Conservation (phyloP, 768 basidiomycete genomes). For the Boletus pseudo-olivaceus region DNA sequence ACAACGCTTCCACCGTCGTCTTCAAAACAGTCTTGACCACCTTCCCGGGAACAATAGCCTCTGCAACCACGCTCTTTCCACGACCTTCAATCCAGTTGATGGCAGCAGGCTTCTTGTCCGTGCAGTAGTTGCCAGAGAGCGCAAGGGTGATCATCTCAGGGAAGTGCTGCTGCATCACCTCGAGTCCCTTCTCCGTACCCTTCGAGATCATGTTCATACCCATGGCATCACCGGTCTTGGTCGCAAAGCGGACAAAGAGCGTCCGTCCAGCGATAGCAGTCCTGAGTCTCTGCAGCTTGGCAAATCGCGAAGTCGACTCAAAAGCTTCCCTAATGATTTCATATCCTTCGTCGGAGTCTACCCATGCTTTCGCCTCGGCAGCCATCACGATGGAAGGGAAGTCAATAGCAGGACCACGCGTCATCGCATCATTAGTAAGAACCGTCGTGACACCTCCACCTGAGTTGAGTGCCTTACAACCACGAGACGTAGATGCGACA, state of each 20-base stretch:
- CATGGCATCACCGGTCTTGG: constrained; percentile 97
- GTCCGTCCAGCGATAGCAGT: constrained; percentile 91
- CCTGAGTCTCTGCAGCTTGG: constrained; percentile 80
- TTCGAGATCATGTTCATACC: constrained; percentile 99
- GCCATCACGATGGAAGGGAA: constrained; percentile 81
- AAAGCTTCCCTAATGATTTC: constrained; percentile 76
- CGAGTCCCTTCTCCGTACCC: constrained; percentile 93
- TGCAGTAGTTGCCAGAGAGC: constrained; percentile 97
- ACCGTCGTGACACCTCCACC: constrained; percentile 96
- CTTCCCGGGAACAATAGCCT: constrained; percentile 87
- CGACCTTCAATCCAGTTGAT: constrained; percentile 99
- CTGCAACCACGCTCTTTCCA: constrained; percentile 96
- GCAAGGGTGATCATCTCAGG: constrained; percentile 91
- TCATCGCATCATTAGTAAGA: constrained; percentile 91
- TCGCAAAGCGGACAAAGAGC: constrained; percentile 89
- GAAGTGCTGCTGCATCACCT: constrained; percentile 70
- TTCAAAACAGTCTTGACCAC: constrained; percentile 89
- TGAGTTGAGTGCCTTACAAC: constrained; percentile 96
- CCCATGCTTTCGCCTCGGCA: constrained; percentile 83
- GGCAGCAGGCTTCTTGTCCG: constrained; percentile 98
- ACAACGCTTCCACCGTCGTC: constrained; percentile 87
- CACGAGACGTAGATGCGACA: constrained; percentile 95
- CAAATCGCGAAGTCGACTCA: constrained; percentile 93
- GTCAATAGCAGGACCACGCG: constrained; percentile 96
- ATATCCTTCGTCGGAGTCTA: constrained; percentile 80